Conservation (phyloP, 2,329 filamentous ascomycete species). For the Fusarium sp. region DNA sequence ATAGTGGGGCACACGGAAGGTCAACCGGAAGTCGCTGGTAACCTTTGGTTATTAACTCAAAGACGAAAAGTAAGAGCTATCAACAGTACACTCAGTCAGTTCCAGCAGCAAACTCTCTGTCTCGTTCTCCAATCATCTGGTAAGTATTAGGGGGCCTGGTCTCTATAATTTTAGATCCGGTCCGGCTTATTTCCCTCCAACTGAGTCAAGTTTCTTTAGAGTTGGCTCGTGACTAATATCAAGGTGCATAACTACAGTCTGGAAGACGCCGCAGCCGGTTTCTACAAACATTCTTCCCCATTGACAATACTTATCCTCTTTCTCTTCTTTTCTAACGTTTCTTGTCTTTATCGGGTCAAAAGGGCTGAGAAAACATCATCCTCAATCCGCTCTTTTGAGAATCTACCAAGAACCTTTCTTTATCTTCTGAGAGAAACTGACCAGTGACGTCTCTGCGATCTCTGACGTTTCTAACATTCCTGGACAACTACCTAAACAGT, state of each 20-base stretch:
- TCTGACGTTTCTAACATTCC: not conserved
- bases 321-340: not conserved
- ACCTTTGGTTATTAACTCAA: conserved; percentile 23
- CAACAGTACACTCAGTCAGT: not conserved
- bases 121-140: not conserved
- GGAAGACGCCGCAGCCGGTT: conserved; percentile 14
- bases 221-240: conserved; percentile 34
- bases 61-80: not conserved
- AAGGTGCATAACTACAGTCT: conserved; percentile 20
- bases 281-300: conserved; percentile 7
- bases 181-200: conserved; percentile 3
- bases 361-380: not conserved
- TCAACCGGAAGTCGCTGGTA: conserved; percentile 32
- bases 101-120: not conserved
- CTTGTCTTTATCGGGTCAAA: not conserved
- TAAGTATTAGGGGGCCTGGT: not conserved
- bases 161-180: not conserved
- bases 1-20: conserved; percentile 26
- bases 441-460: conserved; percentile 29
- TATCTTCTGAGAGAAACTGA: conserved; percentile 2
- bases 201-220: conserved; percentile 19
- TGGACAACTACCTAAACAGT: not conserved
- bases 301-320: not conserved
- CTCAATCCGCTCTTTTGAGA: not conserved
- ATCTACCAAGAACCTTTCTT: too few relatives aligned